Base-by-base conservation (phyloP, 768 basidiomycete genomes). In the Suillus clintonianus region DNA sequence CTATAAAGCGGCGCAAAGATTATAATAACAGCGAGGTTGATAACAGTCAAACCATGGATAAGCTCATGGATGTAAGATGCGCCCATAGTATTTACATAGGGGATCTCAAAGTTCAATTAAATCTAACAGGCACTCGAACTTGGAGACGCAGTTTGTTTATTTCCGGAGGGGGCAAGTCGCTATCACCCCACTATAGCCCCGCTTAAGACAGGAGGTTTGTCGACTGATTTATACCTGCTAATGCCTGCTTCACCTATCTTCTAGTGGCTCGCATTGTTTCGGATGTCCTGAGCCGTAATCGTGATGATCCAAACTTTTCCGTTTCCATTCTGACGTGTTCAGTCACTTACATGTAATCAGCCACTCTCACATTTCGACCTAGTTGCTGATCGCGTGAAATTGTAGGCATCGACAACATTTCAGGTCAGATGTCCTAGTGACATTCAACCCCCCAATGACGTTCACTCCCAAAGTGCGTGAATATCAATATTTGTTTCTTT, bases 181-280 rank as follows among this genome's bases (percentile, higher is more conserved):
- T 96, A 89, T 74, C 90, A 92, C 68, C 92, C 94, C 0, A 88
- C 85, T n/a, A 90, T 96, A 60, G 91, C 93, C 4, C 92, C 94
- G 4, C 74, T 96, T 58, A 94, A 93, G 74, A 94, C 94, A 11
- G 94, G 94, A 74, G 91, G 91, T 90, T 60, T 51, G 80, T 73
- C 3, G 19, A n/a, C 42, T 30, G 43, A 37, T 53, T 19, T 19
- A 15, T 19, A 7, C 60, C 1, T 34, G 59, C 13, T 63, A 24
- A 43, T 42, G 39, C 14, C 54, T n/a, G 37, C 65, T 42, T 57
- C 62, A 61, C 58, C 13, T 60, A 4, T 14, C 48, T 17, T 55
- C 14, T 51, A 92, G 94, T 92, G 27, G 90, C 94, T 7, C 85
- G 94, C 51, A 82, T 95, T 66, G 84, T 94, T 17, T 91, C 91